Percentiles rank a stretch among this genome's conserved stretches.
Evolutionary conservation across 2,329 filamentous ascomycete genomes (phyloP).

Genomic region (Aspergillus alliaceus): DNA sequence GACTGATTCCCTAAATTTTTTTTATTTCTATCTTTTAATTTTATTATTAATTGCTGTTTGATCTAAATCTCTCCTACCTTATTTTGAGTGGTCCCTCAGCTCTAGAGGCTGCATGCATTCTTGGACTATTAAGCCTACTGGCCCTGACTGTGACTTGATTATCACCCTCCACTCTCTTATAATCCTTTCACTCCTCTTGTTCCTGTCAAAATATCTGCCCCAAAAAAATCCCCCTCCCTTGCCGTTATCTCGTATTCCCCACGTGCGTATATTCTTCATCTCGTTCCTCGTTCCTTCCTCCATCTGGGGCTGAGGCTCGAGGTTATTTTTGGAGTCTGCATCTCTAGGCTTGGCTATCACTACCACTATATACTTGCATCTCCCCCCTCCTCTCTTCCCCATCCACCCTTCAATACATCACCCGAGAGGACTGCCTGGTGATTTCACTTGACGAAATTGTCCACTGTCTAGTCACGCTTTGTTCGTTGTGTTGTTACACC

Average conservation of each 20-base stretch:
- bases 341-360: conserved; percentile 3
- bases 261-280: conserved; percentile 22
- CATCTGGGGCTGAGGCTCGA: conserved; percentile 21
- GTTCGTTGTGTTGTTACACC: background rate
- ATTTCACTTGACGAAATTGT: background rate
- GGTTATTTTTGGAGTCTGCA: conserved; percentile 24
- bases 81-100: conserved; percentile 2
- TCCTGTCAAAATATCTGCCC: conserved; percentile 4
- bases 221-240: conserved; percentile 4
- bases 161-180: conserved; percentile 3
- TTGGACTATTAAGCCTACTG: conserved; percentile 4
- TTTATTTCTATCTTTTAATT: background rate
- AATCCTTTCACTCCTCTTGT: conserved; percentile 4
- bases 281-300: conserved; percentile 15
- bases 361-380: conserved; percentile 10
- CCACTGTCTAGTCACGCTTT: background rate
- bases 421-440: background rate
- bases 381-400: conserved; percentile 5
- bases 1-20: background rate
- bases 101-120: conserved; percentile 10
- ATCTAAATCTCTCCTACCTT: conserved; percentile 5
- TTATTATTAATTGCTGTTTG: conserved; percentile 3
- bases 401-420: background rate
- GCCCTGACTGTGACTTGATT: conserved; percentile 4
- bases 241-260: conserved; percentile 29